Evolutionary conservation across 2,329 filamentous ascomycete genomes (phyloP), one percentile per base, ranked within the genome.

Genomic region (Fusarium praegraminearum): DNA sequence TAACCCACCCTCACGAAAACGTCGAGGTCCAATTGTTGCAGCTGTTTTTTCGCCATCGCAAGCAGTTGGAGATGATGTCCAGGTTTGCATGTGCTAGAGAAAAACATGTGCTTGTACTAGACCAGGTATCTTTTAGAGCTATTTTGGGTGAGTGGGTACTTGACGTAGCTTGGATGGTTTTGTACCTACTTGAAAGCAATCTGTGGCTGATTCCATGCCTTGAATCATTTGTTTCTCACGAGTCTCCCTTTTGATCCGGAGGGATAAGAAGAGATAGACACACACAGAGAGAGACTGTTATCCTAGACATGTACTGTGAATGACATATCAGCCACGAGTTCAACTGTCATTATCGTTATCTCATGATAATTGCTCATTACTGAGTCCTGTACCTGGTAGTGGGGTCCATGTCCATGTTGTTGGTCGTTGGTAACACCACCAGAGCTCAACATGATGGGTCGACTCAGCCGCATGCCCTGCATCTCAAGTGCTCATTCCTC

Each of bases 341-440:
- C n/a, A 22, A 33, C 16, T 30, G 18, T 40, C 13, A 47, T 45
- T 36, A 43, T 51, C 15, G 15, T 49, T 40, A 38, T 58, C 33
- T 28, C 32, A 41, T 56, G 32, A 57, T 47, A 24, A 40, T 45
- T 20, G 36, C 18, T 36, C 45, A 45, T 47, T 28, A 54, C 15
- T 32, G n/a, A 45, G 38, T 60, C 35, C 24, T 24, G 26, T 45
- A 33, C 40, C 22, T 47, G 26, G 41, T 60, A 62, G 70, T 74
- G 70, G 72, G 36, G 11, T 40, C 18, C 12, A 65, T 30, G 28
- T 30, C 28, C 28, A 61, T 72, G 63, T 68, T 74, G 57, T 62
- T 65, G 52, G 62, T 57, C 58, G 44, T 61, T 49, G 33, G 71
- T 72, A 67, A 74, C 71, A 74, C 70, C 72, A 74, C 69, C 69